Conservation (phyloP, 2,329 filamentous ascomycete species). For the Xylaria digitata region DNA sequence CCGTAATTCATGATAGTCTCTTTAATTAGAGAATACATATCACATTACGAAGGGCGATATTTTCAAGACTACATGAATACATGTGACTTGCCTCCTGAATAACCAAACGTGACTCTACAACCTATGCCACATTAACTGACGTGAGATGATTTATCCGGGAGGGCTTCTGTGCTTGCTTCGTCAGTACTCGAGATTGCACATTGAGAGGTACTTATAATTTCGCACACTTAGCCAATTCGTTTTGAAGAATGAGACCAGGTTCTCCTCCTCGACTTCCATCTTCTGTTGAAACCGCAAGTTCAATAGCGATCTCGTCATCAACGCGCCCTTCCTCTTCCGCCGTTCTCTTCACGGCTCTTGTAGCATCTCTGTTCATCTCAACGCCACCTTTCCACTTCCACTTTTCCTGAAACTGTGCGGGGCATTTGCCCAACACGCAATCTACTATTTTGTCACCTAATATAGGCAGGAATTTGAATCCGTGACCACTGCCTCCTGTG, state of each 20-base stretch:
- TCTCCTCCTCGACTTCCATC: conserved; percentile 65
- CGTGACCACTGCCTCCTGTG: conserved; percentile 73
- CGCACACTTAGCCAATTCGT: conserved; percentile 42
- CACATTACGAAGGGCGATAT: conserved; percentile 13
- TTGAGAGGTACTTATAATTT: conserved; percentile 1
- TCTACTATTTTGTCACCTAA: conserved; percentile 71
- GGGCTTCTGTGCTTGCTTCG: no score
- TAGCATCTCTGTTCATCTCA: not conserved
- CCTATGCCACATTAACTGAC: not conserved
- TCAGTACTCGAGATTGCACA: not conserved
- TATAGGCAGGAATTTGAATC: conserved; percentile 76
- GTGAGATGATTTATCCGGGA: no score
- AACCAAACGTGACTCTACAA: no score
- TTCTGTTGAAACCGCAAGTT: conserved; percentile 58
- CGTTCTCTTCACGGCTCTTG: conserved; percentile 59
- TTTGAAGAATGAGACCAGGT: conserved; percentile 59
- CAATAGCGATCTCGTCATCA: conserved; percentile 45
- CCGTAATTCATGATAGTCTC: conserved; percentile 32
- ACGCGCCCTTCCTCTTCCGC: not conserved
- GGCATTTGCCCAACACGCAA: conserved; percentile 61
- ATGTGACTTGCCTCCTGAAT: not conserved
- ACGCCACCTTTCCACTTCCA: conserved; percentile 69
- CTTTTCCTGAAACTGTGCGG: conserved; percentile 63
- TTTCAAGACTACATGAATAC: not conserved
- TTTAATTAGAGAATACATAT: conserved; percentile 40